Evolutionary conservation across 352 stramenopile genomes (phyloP), one percentile per base, ranked within the genome.

Genomic region (Thraustochytrium sp.): DNA sequence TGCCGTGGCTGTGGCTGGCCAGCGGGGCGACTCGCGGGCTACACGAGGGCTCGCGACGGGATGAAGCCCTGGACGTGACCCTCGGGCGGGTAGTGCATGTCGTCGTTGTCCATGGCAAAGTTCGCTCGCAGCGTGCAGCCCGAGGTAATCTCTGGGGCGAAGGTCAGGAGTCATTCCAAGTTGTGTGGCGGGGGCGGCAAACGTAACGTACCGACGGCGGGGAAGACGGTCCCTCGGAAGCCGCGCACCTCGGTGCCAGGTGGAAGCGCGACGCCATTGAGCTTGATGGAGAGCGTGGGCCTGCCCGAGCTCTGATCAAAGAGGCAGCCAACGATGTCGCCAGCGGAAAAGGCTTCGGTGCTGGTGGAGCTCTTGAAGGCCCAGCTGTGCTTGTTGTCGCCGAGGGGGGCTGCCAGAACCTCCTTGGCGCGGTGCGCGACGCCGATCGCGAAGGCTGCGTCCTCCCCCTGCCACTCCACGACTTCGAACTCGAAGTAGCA

Each of bases 401-500:
- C 68, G 0, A 80, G 26, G 9, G 9, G 9, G 29, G 36, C 62
- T 26, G 76, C 9, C 8, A 80, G 8, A 68, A 44, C 68, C 36
- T 80, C 68, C 46, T 42, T 42, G 5, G 13, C 36, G 21, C 68
- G 18, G 31, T 80, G 68, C 5, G 31, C 31, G 18, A 80, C 68
- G 4, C 68, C 68, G 37, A 80, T 64, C 4, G 31, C 11, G 38
- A 80, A 80, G 2, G 34, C 23, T 34, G 68, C 68, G 8, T 64
- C 42, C 31, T 77, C 65, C 16, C 68, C 40, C 11, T 1, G 8
- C 63, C 76, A 63, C 13, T 8, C 37, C 16, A 23, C 53, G n/a
- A 80, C 13, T 21, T 61, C 76, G 3, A 80, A 42, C n/a, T 80
- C 68, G 38, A 80, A 80, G 31, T 80, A 80, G 68, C 68, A 80